Percentiles rank a stretch among this genome's conserved stretches.
Evolutionary conservation across 1,139 yeast genomes (phyloP).

Genomic region (Protomyces inouyei): DNA sequence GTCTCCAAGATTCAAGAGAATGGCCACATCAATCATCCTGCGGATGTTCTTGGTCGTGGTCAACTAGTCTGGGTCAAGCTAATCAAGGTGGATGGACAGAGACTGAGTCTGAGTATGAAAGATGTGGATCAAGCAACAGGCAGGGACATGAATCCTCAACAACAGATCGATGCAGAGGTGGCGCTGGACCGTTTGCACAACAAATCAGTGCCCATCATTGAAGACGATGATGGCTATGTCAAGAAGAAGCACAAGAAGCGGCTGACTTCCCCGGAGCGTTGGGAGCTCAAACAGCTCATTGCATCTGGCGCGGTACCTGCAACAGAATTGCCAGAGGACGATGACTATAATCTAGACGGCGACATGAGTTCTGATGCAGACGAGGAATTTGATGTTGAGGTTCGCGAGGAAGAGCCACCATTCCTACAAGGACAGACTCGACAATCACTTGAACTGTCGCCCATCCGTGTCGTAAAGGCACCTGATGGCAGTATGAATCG

Average conservation of each 20-base stretch:
- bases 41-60: conserved; percentile 53
- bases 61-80: conserved; percentile 68
- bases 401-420: conserved; percentile 63
- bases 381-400: conserved; percentile 65
- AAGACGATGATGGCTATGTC: conserved; percentile 4
- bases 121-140: conserved; percentile 73
- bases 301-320: conserved; percentile 72
- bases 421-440: conserved; percentile 60
- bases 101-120: conserved; percentile 61
- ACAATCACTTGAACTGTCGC: conserved; percentile 46
- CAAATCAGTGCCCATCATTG: conserved; percentile 10
- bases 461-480: conserved; percentile 56
- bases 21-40: conserved; percentile 52
- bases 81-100: conserved; percentile 44
- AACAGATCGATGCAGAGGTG: conserved; percentile 29
- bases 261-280: conserved; percentile 77
- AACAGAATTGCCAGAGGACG: conserved; percentile 67
- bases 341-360: conserved; percentile 44
- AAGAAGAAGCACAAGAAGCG: conserved; percentile 41
- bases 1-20: conserved; percentile 57
- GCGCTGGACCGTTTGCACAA: conserved; percentile 19
- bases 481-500: conserved; percentile 77
- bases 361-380: conserved; percentile 45
- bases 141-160: conserved; percentile 38
- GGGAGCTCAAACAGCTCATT: conserved; percentile 81